Conservation (phyloP, 768 basidiomycete genomes). For the Phaeotremella fagi region DNA sequence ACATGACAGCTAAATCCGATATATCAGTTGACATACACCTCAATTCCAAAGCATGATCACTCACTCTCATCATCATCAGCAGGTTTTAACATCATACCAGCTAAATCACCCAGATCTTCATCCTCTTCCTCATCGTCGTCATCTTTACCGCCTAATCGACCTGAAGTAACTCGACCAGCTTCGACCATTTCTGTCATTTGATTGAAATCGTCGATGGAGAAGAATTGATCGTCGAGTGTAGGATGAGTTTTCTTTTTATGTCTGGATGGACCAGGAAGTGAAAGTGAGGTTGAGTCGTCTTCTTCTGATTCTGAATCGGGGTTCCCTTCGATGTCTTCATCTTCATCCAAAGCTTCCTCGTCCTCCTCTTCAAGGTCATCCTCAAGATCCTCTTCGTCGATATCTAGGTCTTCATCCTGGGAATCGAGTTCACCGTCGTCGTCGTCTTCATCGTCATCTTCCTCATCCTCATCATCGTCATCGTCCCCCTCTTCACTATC, state of each 20-base stretch:
- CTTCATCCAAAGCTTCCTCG: constrained; percentile 33
- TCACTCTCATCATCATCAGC: constrained; percentile 37
- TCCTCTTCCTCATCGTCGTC: constrained; percentile 44
- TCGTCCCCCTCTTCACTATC: constrained; percentile 52
- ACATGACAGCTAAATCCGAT: constrained; percentile 40
- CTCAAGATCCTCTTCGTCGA: constrained; percentile 13
- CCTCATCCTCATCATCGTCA: constrained; percentile 33
- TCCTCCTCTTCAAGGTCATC: constrained; percentile 30
- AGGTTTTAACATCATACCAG: constrained; percentile 31
- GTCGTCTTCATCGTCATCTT: constrained; percentile 24
- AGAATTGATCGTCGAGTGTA: constrained; percentile 82
- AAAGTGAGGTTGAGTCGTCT: constrained; percentile 5
- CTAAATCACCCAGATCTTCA: constrained; percentile 26
- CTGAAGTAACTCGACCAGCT: constrained; percentile 59
- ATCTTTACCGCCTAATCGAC: constrained; percentile 54
- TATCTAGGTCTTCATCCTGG: constrained; percentile 8
- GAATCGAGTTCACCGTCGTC: constrained; percentile 24
- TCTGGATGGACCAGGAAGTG: constrained; percentile 25
- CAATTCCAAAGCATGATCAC: constrained; percentile 9
- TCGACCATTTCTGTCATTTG: constrained; percentile 75
- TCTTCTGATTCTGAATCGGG: constrained; percentile 27
- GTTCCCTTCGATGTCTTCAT: constrained; percentile 44
- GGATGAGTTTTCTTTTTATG: constrained; percentile 46
- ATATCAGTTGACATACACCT: constrained; percentile 3
- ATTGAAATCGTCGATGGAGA: constrained; percentile 82